Evolutionary conservation across 176 grass and related monocot genomes (phyloP).

Genomic region (Chrysopogon serrulatus): DNA sequence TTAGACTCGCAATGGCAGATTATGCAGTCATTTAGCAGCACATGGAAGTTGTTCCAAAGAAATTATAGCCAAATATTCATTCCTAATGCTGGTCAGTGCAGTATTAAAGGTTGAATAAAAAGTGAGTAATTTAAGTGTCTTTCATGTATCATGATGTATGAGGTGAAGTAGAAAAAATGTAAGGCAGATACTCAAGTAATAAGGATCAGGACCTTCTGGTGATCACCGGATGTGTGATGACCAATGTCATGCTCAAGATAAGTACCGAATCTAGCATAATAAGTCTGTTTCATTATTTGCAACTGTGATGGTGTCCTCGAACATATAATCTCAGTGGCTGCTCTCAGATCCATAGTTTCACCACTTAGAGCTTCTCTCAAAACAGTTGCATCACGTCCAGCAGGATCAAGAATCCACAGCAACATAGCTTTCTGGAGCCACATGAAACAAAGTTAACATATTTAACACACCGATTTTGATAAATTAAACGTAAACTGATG

Average conservation of each 20-base stretch:
- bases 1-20: background rate
- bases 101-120: conserved; percentile 14
- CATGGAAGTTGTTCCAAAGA: background rate
- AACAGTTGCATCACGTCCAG: conserved; percentile 85
- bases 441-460: conserved; percentile 17
- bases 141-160: background rate
- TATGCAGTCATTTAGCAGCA: background rate
- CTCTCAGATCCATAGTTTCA: conserved; percentile 61
- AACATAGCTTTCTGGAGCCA: conserved; percentile 77
- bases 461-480: background rate
- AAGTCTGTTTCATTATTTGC: conserved; percentile 94
- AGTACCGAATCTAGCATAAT: conserved; percentile 64
- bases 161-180: conserved; percentile 3
- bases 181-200: background rate
- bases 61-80: background rate
- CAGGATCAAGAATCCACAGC: conserved; percentile 96
- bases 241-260: conserved; percentile 84
- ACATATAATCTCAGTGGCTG: conserved; percentile 96
- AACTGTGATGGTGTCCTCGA: conserved; percentile 88
- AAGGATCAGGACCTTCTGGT: conserved; percentile 75
- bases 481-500: conserved; percentile 7
- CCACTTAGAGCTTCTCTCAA: conserved; percentile 61
- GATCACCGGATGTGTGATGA: conserved; percentile 57
- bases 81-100: background rate
- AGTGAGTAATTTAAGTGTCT: background rate